These are phyloP conservation scores for Pontederia paniculata DNA, from an alignment of 176 grass and related monocot species.

Conservation along the genomic window DNA sequence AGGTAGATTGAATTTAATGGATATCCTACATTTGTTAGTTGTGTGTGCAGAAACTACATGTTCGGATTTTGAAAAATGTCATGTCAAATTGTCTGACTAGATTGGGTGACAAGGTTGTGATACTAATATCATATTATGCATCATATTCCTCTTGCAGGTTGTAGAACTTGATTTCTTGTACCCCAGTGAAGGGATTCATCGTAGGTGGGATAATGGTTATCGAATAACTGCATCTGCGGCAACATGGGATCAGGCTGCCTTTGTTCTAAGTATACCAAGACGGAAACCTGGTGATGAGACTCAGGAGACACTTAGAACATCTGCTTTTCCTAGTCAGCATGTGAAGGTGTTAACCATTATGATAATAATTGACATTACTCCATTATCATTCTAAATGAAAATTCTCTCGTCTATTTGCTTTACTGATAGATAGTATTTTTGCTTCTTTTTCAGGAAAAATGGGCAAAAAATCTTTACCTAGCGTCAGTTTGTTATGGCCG, in stretches of 20 bases:
- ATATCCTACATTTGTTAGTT: background rate
- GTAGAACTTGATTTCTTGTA: conserved; percentile 97
- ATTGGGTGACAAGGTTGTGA: background rate
- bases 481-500: conserved; percentile 94
- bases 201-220: conserved; percentile 83
- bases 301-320: conserved; percentile 92
- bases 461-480: conserved; percentile 87
- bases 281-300: conserved; percentile 69
- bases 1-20: background rate
- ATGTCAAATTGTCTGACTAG: too few species aligned
- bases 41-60: background rate
- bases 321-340: conserved; percentile 87
- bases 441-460: conserved; percentile 70
- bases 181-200: conserved; percentile 92
- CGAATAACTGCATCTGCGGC: conserved; percentile 86
- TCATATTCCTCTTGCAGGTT: conserved; percentile 39
- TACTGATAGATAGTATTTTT: conserved; percentile 16
- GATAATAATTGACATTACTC: too few species aligned
- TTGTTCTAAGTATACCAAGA: conserved; percentile 78
- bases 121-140: background rate
- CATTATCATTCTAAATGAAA: background rate
- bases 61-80: background rate
- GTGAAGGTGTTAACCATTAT: conserved; percentile 48
- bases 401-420: background rate
- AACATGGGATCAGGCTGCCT: conserved; percentile 84